Conservation (phyloP, 371 early-diverging fungal species). For the Encephalitozoon intestinalis region DNA sequence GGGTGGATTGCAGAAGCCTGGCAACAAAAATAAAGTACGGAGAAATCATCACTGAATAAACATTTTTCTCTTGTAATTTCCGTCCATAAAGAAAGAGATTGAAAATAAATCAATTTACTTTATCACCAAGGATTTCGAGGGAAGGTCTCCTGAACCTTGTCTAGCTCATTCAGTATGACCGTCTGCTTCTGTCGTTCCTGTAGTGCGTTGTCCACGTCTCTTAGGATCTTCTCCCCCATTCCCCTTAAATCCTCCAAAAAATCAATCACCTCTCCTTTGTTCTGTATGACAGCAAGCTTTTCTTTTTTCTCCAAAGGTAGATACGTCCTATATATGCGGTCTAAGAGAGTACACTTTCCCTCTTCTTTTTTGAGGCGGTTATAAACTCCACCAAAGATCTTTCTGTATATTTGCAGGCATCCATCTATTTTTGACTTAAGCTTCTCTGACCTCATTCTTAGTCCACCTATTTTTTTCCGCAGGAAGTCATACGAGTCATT, state of each 20-base stretch:
- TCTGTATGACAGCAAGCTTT: neutral
- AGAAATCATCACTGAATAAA: conserved; percentile 42
- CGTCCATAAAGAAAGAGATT: neutral
- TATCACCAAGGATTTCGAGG: neutral
- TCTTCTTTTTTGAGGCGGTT: conserved; percentile 14
- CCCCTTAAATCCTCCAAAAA: conserved; percentile 7
- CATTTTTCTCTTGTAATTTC: neutral
- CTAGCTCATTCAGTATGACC: conserved; percentile 16
- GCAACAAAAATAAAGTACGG: conserved; percentile 50
- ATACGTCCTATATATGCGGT: conserved; percentile 19
- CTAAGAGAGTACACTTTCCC: conserved; percentile 8
- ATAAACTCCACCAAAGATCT: conserved; percentile 20
- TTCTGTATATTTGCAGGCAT: conserved; percentile 16
- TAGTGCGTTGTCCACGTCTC: conserved; percentile 1
- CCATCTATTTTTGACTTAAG: conserved; percentile 20
- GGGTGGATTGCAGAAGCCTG: conserved; percentile 30
- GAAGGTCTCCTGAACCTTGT: conserved; percentile 4
- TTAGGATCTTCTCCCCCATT: conserved; percentile 7
- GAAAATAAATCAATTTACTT: neutral
- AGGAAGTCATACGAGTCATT: conserved; percentile 19
- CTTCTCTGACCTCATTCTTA: conserved; percentile 12
- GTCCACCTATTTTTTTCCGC: conserved; percentile 25
- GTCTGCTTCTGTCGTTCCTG: conserved; percentile 27
- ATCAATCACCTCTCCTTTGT: conserved; percentile 13
- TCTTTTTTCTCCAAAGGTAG: neutral